These are phyloP conservation scores for Coniochaeta sp. DNA, from an alignment of 2,329 filamentous ascomycete genomes.

Conservation along the genomic window DNA sequence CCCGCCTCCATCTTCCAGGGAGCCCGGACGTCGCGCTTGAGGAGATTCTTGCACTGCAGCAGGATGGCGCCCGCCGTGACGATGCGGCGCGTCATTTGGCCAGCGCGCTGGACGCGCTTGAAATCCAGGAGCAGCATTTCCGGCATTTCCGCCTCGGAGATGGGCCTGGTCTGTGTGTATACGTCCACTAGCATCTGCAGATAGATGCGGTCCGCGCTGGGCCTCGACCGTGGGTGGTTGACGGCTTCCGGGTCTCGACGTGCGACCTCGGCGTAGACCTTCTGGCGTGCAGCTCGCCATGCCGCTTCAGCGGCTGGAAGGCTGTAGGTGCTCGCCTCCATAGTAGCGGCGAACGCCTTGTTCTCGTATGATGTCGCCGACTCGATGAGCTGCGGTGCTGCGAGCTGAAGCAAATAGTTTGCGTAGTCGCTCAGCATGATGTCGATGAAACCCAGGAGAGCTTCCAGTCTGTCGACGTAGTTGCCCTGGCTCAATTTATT, in stretches of 20 bases:
- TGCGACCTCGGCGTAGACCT: constrained; percentile 57
- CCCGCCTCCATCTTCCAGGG: constrained; percentile 70
- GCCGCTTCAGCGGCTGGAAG: constrained; percentile 55
- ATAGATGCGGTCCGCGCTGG: constrained; percentile 64
- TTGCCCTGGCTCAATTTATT: constrained; percentile 52
- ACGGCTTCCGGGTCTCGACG: constrained; percentile 63
- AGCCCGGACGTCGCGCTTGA: constrained; percentile 71
- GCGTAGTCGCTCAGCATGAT: constrained; percentile 73
- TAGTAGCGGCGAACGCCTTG: constrained; percentile 59
- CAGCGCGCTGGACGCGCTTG: constrained; percentile 52
- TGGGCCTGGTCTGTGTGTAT: constrained; percentile 57
- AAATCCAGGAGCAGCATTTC: constrained; percentile 68
- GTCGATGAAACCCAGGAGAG: constrained; percentile 68
- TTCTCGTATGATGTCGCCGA: constrained; percentile 67
- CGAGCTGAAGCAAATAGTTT: constrained; percentile 69
- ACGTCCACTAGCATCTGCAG: constrained; percentile 68
- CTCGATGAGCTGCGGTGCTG: constrained; percentile 63
- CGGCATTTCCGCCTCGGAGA: constrained; percentile 48
- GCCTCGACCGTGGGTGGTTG: constrained; percentile 52
- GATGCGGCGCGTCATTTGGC: constrained; percentile 53
- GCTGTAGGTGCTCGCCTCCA: constrained; percentile 46
- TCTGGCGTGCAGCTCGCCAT: constrained; percentile 57
- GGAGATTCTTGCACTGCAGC: constrained; percentile 72
- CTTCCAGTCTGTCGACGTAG: constrained; percentile 69
- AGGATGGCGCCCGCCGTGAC: constrained; percentile 68